Base-by-base conservation (phyloP, 805 yeast species). In the Saccharomycopsis fibuligera region DNA sequence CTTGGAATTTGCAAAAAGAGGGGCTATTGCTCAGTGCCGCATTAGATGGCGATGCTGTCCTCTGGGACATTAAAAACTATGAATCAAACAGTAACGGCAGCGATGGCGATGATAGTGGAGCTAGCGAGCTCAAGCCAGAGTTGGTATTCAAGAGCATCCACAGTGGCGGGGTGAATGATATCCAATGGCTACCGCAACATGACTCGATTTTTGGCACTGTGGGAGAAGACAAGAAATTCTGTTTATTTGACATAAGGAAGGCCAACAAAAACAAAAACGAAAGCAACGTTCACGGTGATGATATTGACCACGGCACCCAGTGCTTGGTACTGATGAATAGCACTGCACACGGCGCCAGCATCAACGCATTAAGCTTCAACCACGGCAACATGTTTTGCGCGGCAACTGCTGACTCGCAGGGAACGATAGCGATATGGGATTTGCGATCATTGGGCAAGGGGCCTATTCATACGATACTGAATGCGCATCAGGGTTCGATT, bases 1-100 rank as follows among this genome's bases (percentile, higher is more conserved):
- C 78, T 49, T 90, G 96, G 96, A 88, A 86, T 59, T 61, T 63
- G 8, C 75, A 72, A 45, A 67, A 61, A 16, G 83, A 83, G 57
- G 95, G 90, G 0, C 60, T 63, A 4, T 58, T 86, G 31, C 68
- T 81, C 0, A 67, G 83, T 1, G 86, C 82, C 2, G 74, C 86
- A 21, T 72, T 79, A 57, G 81, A 75, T 53, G 93, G 93, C 2
- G 59, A 69, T 5, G 65, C 86, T 2, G 77, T 77, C 22, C 54
- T 85, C 2, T 87, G 85, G 81, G 91, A 90, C 60, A 64, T 90
- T 1, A 74, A 66, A 12, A 62, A 64, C 50, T 75, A 68, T 50
- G 56, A 62, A 45, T 57, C 43, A 49, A 59, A 59, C 22, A 55
- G 54, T 24, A 12, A 8, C 12, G 31, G 31, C 12, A 12, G 10